phyloP scores from a whole-genome alignment of 352 stramenopile species.

The Thraustochytrium sp. region DNA sequence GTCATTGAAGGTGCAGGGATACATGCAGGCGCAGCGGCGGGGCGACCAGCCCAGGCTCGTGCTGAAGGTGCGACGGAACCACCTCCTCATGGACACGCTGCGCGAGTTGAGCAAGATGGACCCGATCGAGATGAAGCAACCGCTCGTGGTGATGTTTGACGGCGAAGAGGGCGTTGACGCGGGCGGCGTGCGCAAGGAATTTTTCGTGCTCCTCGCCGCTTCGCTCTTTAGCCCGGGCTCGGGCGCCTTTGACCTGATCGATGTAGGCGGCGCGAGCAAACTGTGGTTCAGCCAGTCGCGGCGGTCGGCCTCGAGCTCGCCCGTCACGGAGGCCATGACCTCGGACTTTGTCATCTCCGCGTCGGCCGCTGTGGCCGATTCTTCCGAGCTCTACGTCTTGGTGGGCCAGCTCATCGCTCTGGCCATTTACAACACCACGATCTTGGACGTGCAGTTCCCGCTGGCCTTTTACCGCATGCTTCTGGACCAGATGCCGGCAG shows the following conservation, averaged over 20 bases:
- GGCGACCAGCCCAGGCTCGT: neutral
- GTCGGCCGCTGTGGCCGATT: conserved; percentile 6
- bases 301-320: neutral
- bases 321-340: conserved; percentile 48
- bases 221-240: conserved; percentile 69
- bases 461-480: neutral
- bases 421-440: neutral
- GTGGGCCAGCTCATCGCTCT: conserved; percentile 52
- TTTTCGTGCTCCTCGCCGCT: conserved; percentile 68
- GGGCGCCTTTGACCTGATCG: conserved; percentile 58
- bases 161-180: conserved; percentile 77
- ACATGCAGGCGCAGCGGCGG: neutral
- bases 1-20: neutral
- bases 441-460: neutral
- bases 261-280: neutral
- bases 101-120: neutral
- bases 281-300: neutral
- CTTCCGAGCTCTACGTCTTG: conserved; percentile 38
- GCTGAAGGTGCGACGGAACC: neutral
- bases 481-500: too few relatives aligned
- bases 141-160: conserved; percentile 58
- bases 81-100: neutral
- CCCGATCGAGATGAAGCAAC: conserved; percentile 46
- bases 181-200: conserved; percentile 74
- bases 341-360: neutral